Conservation (phyloP, 176 grass and related monocot species). For the Microstegium vimineum region DNA sequence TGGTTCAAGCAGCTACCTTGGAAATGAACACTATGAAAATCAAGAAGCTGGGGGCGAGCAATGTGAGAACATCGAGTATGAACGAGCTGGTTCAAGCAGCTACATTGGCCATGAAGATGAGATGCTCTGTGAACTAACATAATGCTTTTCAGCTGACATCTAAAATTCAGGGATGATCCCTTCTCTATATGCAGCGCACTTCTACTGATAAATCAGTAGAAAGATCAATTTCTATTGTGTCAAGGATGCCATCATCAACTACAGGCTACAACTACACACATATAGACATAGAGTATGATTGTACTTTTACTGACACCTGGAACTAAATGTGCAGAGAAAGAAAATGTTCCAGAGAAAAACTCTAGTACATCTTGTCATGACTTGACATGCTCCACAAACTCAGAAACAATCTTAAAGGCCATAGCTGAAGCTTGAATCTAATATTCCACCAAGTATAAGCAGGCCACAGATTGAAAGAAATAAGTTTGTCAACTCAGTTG, state of each 20-base stretch:
- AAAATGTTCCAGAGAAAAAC: background rate
- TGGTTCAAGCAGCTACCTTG: background rate
- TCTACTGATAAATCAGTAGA: background rate
- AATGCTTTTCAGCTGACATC: too few species aligned
- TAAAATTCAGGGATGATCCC: background rate
- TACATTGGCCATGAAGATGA: too few species aligned
- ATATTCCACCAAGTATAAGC: too few species aligned
- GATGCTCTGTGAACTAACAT: too few species aligned
- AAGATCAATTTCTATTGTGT: background rate
- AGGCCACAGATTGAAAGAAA: too few species aligned
- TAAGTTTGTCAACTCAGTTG: too few species aligned
- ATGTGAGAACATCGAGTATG: background rate
- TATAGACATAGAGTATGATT: background rate
- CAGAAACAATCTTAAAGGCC: background rate
- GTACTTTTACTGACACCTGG: background rate
- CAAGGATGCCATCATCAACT: background rate
- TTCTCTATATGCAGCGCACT: background rate
- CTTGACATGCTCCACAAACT: background rate
- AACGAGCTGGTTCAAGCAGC: too few species aligned
- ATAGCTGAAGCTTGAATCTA: background rate
- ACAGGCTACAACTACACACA: background rate
- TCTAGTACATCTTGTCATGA: background rate
- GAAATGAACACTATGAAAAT: background rate
- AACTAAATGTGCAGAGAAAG: background rate
- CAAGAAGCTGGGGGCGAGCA: slow-evolving; percentile 70